These are phyloP conservation scores for Citrus mangshanensis DNA, from an alignment of 345 rosid species.

Conservation along the genomic window DNA sequence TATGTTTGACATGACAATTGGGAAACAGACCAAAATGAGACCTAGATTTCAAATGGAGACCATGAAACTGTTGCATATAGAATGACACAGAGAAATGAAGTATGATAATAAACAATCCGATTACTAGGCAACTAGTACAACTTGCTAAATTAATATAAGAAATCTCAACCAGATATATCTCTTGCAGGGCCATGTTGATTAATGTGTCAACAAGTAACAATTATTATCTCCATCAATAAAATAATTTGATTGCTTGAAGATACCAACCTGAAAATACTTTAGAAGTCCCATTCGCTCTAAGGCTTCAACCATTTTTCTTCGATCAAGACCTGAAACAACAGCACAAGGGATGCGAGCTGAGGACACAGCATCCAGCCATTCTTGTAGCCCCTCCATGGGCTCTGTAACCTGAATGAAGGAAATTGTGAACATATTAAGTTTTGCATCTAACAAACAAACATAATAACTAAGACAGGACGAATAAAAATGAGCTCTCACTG, in stretches of 20 bases:
- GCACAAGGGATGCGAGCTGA: slow-evolving; percentile 91
- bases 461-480: not conserved
- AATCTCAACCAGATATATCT: not conserved
- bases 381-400: slow-evolving; percentile 73
- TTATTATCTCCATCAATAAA: not conserved
- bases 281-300: slow-evolving; percentile 71
- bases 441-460: slow-evolving; percentile 11
- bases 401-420: slow-evolving; percentile 49
- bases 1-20: not conserved
- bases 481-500: slow-evolving; percentile 40
- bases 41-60: not conserved
- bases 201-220: too few relatives aligned
- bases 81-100: not conserved
- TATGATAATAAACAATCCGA: not conserved
- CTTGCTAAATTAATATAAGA: not conserved
- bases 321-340: slow-evolving; percentile 85
- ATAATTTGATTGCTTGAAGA: not conserved
- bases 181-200: not conserved
- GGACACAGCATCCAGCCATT: slow-evolving; percentile 86
- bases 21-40: not conserved
- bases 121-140: not conserved
- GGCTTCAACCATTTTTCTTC: slow-evolving; percentile 66
- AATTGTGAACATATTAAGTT: not conserved
- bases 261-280: slow-evolving; percentile 79
- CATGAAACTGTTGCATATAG: not conserved